phyloP scores from a whole-genome alignment of 306 rosid species.

The Vigna reflexopilosa region DNA sequence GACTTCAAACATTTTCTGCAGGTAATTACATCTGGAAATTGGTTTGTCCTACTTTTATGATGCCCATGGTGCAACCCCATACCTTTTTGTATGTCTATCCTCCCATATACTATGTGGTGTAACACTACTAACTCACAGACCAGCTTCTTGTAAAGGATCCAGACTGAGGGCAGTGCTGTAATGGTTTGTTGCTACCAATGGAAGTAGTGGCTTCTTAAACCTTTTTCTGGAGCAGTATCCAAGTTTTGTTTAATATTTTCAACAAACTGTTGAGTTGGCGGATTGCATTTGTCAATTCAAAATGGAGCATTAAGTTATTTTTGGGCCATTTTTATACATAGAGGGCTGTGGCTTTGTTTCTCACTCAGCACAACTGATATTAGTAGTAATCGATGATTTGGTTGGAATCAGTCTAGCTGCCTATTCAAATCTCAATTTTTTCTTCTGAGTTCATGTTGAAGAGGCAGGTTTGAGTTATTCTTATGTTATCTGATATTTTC shows the following conservation, averaged over 20 bases:
- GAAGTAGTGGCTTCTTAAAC: conserved; percentile 9
- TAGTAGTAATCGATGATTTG: conserved; percentile 22
- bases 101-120: conserved; percentile 25
- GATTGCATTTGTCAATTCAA: conserved; percentile 34
- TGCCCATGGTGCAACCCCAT: conserved; percentile 39
- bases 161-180: neutral
- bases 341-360: conserved; percentile 33
- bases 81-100: conserved; percentile 4
- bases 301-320: conserved; percentile 7
- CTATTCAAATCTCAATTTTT: conserved; percentile 21
- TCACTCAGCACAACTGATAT: conserved; percentile 7
- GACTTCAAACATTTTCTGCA: conserved; percentile 40
- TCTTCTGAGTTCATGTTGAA: conserved; percentile 18
- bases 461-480: conserved; percentile 7
- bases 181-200: conserved; percentile 38
- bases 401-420: conserved; percentile 24
- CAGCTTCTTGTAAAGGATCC: conserved; percentile 31
- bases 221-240: neutral
- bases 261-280: conserved; percentile 27
- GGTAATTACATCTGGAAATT: conserved; percentile 37
- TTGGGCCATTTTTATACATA: conserved; percentile 15
- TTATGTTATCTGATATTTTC: conserved; percentile 20
- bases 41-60: conserved; percentile 34
- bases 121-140: conserved; percentile 24
- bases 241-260: conserved; percentile 29